Evolutionary conservation across 2,329 filamentous ascomycete genomes (phyloP).

Genomic region (Penicillium sp.): DNA sequence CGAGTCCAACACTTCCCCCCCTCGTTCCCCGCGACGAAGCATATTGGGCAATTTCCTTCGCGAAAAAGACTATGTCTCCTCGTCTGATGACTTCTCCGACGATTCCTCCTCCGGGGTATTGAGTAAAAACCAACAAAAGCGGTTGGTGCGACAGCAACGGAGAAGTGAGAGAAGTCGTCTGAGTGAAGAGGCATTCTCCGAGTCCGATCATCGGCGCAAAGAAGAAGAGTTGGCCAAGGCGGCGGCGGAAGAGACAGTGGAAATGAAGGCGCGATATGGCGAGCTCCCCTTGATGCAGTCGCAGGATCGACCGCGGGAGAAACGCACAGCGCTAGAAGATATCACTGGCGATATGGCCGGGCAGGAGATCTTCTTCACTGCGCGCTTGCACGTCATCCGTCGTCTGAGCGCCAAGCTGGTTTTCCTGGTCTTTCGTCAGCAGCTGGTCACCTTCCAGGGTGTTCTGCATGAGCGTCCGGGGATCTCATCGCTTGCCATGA

Average conservation of each 20-base stretch:
- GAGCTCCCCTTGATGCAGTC: slow-evolving; percentile 55
- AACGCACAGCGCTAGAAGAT: slow-evolving; percentile 47
- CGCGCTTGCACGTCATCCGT: slow-evolving; percentile 70
- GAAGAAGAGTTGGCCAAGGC: slow-evolving; percentile 45
- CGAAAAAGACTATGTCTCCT: slow-evolving; percentile 39
- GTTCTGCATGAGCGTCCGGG: slow-evolving; percentile 61
- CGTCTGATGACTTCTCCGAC: slow-evolving; percentile 41
- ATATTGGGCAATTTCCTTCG: slow-evolving; percentile 40
- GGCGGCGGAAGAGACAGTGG: slow-evolving; percentile 50
- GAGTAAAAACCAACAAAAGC: slow-evolving; percentile 45
- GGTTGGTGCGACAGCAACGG: slow-evolving; percentile 38
- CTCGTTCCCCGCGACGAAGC: slow-evolving; percentile 34
- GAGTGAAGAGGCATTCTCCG: slow-evolving; percentile 41
- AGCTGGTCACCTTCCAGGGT: slow-evolving; percentile 76
- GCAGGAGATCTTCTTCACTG: slow-evolving; percentile 60
- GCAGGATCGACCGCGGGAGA: slow-evolving; percentile 45
- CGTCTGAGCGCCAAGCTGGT: slow-evolving; percentile 76
- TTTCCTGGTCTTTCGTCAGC: slow-evolving; percentile 81
- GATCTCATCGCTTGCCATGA: slow-evolving; percentile 64
- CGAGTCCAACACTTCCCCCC: slow-evolving; percentile 15
- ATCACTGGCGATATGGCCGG: slow-evolving; percentile 52
- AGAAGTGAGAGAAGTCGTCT: slow-evolving; percentile 37
- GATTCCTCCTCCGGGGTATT: slow-evolving; percentile 33
- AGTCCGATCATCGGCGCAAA: slow-evolving; percentile 38
- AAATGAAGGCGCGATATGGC: slow-evolving; percentile 56